These are phyloP conservation scores for Gonium pectorale DNA, from an alignment of 139 green algal species.

Conservation along the genomic window DNA sequence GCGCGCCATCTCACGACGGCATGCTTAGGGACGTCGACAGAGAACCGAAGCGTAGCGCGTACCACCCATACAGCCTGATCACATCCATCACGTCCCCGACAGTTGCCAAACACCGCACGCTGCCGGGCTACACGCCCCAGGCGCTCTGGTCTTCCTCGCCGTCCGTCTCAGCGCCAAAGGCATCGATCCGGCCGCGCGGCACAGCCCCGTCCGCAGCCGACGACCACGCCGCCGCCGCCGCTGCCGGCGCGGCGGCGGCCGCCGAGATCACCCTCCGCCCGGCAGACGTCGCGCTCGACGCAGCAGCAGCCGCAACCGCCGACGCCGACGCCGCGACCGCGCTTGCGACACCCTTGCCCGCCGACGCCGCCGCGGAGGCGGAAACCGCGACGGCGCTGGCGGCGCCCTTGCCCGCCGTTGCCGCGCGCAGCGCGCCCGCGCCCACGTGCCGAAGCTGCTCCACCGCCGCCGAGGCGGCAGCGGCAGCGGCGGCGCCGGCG, in stretches of 20 bases:
- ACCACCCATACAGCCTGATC: too few relatives aligned
- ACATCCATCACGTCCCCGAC: too few relatives aligned
- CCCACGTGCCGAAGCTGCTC: not conserved
- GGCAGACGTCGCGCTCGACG: too few relatives aligned
- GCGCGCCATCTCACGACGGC: too few relatives aligned
- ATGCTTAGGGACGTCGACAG: too few relatives aligned
- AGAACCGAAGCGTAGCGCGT: too few relatives aligned
- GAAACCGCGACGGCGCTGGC: not conserved
- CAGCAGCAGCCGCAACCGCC: too few relatives aligned
- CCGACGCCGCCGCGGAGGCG: not conserved
- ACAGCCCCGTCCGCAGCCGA: too few relatives aligned
- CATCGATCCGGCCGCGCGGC: too few relatives aligned
- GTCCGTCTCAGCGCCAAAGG: too few relatives aligned
- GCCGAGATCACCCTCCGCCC: not conserved
- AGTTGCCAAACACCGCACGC: too few relatives aligned
- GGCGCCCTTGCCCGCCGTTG: not conserved
- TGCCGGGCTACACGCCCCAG: not conserved
- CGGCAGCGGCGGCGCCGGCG: not conserved
- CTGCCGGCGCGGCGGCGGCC: not conserved
- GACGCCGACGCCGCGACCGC: not conserved
- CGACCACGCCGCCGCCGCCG: not conserved
- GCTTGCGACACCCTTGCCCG: too few relatives aligned
- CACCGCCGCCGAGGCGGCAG: slow-evolving; percentile 6
- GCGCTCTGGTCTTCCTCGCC: not conserved
- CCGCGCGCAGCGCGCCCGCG: not conserved